These are phyloP conservation scores for Teratosphaeria viscida DNA, from an alignment of 2,329 filamentous ascomycete genomes.

Conservation along the genomic window DNA sequence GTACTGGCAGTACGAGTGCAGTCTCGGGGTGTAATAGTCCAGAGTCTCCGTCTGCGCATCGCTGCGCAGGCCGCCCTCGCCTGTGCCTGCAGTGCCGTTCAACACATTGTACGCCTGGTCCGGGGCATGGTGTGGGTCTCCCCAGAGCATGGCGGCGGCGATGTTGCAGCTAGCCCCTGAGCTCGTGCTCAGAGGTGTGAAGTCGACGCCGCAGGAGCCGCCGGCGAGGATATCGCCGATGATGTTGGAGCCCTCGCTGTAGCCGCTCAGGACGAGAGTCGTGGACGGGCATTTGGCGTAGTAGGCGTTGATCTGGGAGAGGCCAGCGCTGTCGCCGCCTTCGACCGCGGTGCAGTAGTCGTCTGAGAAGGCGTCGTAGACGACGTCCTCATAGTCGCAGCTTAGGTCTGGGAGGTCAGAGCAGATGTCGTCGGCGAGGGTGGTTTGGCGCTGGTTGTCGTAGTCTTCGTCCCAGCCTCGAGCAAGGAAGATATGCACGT, in stretches of 20 bases:
- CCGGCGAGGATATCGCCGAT: slow-evolving; percentile 15
- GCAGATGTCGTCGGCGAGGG: slow-evolving; percentile 13
- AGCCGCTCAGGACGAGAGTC: slow-evolving; percentile 34
- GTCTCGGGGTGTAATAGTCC: slow-evolving; percentile 18
- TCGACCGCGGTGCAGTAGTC: slow-evolving; percentile 31
- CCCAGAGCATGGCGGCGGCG: slow-evolving; percentile 17
- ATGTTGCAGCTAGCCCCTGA: slow-evolving; percentile 9
- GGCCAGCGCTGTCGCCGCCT: slow-evolving; percentile 27
- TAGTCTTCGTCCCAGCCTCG: slow-evolving; percentile 14
- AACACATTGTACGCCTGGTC: slow-evolving; percentile 21
- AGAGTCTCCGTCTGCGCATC: slow-evolving; percentile 19
- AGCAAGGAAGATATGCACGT: slow-evolving; percentile 14
- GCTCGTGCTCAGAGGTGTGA: slow-evolving; percentile 18
- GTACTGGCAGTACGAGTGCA: slow-evolving; percentile 28
- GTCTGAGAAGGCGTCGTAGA: slow-evolving; percentile 6
- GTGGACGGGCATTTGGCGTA: slow-evolving; percentile 29
- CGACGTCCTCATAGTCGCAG: slow-evolving; percentile 15
- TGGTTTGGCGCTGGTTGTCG: slow-evolving; percentile 11
- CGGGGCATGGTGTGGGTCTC: slow-evolving; percentile 20
- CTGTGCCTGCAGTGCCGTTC: slow-evolving; percentile 13
- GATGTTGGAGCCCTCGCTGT: slow-evolving; percentile 33
- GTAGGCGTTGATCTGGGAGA: slow-evolving; percentile 32
- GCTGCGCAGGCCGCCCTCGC: slow-evolving; percentile 22
- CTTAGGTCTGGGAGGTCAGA: slow-evolving; percentile 6
- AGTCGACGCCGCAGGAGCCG: slow-evolving; percentile 28